These are phyloP conservation scores for Spergularia azorica DNA, from an alignment of 179 eudicot species.

Conservation along the genomic window DNA sequence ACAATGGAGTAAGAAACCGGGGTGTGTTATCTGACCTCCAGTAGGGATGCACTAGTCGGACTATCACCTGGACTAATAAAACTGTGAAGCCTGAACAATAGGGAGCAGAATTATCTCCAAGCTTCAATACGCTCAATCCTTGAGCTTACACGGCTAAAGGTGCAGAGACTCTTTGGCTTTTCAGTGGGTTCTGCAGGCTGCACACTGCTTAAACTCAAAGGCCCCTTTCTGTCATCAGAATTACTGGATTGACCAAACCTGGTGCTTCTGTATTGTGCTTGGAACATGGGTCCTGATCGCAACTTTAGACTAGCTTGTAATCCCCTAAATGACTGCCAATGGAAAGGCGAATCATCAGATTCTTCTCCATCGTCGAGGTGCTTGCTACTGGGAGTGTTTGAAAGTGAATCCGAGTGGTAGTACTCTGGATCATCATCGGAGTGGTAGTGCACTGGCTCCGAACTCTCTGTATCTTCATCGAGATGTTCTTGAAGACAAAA, in stretches of 20 bases:
- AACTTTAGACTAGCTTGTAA: slow-evolving; percentile 22
- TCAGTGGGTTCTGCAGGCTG: slow-evolving; percentile 26
- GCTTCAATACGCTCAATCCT: slow-evolving; percentile 43
- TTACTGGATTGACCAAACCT: slow-evolving; percentile 41
- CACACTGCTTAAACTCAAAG: background rate
- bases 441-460: slow-evolving; percentile 33
- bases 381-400: slow-evolving; percentile 37
- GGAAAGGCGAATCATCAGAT: slow-evolving; percentile 52
- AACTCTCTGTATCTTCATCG: slow-evolving; percentile 34
- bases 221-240: slow-evolving; percentile 30
- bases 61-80: background rate
- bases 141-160: slow-evolving; percentile 37
- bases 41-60: background rate
- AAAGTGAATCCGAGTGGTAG: slow-evolving; percentile 29
- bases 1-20: background rate
- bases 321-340: slow-evolving; percentile 42
- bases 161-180: slow-evolving; percentile 38
- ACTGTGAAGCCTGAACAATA: background rate
- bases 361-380: slow-evolving; percentile 38
- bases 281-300: slow-evolving; percentile 24
- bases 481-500: slow-evolving; percentile 34
- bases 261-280: slow-evolving; percentile 1
- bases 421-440: slow-evolving; percentile 36
- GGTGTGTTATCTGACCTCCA: slow-evolving; percentile 8
- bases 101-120: slow-evolving; percentile 35